Evolutionary conservation across 257 asterid genomes (phyloP), one percentile per base, ranked within the genome.

Genomic region (Coffea eugenioides): DNA sequence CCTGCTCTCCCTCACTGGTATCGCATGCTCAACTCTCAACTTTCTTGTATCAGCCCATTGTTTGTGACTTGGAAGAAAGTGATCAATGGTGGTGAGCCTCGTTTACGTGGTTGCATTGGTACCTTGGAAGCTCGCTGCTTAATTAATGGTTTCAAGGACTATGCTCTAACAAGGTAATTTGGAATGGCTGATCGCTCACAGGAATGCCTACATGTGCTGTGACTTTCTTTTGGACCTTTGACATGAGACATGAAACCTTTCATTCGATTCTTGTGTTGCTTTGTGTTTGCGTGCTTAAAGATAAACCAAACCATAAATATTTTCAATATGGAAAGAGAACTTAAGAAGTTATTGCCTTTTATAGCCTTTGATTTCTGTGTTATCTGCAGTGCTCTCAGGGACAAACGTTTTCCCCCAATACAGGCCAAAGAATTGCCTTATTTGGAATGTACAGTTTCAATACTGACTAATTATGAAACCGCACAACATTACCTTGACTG

Each of bases 61-160:
- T 96, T 96, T 85, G 99, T 96, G 77, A 94, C 98, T 56, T 96
- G 98, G 99, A 92, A 96, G 91, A 94, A 96, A 84, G 88, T 82
- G 81, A 87, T 88, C 84, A 94, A 94, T 89, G 97, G 97, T 77
- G 91, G 93, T 75, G 98, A 96, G 89, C 97, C 99, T 79, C 96
- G 97, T 54, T 54, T 96, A 56, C 97, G 98, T 71, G 97, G 99
- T 69, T 96, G 99, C 95, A 96, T 96, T 51, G 99, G 99, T 85
- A 94, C 99, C 77, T 84, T 96, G 68, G 96, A 96, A 91, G 91
- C 99, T 84, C 95, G 93, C 54, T 80, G 86, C 87, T 82, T 96
- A 81, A 48, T 91, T 75, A 90, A 81, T 85, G 98, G 99, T 80
- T 94, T 93, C 79, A 92, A 76, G 91, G 97, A 96, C 87, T 96